phyloP scores from a whole-genome alignment of 108 stramenopile genomes.

The Cyclotella kingstonii region DNA sequence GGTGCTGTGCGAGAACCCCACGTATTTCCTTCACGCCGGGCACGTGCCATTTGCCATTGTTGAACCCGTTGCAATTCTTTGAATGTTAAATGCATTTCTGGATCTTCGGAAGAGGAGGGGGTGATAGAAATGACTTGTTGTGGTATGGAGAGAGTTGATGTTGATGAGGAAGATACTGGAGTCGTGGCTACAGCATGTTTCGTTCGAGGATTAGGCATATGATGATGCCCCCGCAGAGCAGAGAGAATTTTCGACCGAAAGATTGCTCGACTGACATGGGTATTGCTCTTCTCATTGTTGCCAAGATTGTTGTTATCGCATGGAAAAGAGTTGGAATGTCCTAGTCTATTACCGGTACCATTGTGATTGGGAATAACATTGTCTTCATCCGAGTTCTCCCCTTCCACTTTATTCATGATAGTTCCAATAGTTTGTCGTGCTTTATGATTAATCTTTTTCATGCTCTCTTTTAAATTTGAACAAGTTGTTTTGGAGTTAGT shows the following conservation, averaged over 20 bases:
- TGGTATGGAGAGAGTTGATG: background rate
- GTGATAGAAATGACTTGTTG: conserved; percentile 13
- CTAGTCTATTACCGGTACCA: background rate
- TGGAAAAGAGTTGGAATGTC: background rate
- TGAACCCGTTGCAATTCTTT: conserved; percentile 8
- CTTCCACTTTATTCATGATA: background rate
- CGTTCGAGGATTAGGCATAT: too few relatives aligned
- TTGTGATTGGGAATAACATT: too few relatives aligned
- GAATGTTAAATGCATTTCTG: background rate
- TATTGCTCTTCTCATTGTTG: background rate
- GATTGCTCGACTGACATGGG: background rate
- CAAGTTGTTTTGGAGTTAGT: too few relatives aligned
- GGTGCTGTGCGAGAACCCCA: background rate
- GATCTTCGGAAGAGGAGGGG: conserved; percentile 4
- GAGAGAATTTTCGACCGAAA: conserved; percentile 16
- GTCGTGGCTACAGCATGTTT: background rate
- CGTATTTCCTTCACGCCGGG: background rate
- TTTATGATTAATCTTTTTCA: conserved; percentile 5
- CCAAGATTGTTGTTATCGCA: too few relatives aligned
- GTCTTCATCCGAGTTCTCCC: background rate
- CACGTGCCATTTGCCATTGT: conserved; percentile 20
- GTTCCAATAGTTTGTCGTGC: background rate
- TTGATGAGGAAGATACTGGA: background rate
- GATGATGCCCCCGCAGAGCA: conserved; percentile 6
- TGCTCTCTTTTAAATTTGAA: background rate